Percentiles rank a stretch among this genome's conserved stretches.
phyloP scores from a whole-genome alignment of 106 monocot species.

The Alisma plantagoaquatica region DNA sequence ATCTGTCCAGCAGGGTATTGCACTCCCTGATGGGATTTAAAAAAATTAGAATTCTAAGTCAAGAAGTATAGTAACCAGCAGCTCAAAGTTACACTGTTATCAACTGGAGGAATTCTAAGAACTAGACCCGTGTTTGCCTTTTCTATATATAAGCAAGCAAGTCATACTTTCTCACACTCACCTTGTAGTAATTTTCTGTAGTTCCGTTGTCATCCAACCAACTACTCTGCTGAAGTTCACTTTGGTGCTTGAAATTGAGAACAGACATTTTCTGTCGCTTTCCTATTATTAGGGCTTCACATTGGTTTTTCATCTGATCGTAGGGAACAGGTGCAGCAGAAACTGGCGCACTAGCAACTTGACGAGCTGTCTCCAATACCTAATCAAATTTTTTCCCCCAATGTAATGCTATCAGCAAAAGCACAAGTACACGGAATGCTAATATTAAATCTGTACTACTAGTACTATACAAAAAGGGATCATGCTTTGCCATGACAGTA shows the following conservation, averaged over 20 bases:
- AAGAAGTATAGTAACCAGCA: too few relatives aligned
- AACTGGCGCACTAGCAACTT: slow-evolving; percentile 40
- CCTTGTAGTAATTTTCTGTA: neutral
- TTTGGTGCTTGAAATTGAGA: slow-evolving; percentile 55
- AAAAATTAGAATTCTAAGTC: too few relatives aligned
- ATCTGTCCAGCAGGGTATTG: slow-evolving; percentile 10
- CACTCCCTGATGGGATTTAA: too few relatives aligned
- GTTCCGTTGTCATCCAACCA: neutral
- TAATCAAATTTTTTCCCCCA: slow-evolving; percentile 15
- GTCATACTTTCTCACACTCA: slow-evolving; percentile 9
- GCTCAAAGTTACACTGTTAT: too few relatives aligned
- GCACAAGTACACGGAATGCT: too few relatives aligned
- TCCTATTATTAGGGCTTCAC: slow-evolving; percentile 81
- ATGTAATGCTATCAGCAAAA: too few relatives aligned
- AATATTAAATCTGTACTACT: too few relatives aligned
- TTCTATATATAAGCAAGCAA: too few relatives aligned
- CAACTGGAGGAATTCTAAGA: too few relatives aligned
- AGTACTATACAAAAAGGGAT: too few relatives aligned
- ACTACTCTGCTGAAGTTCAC: slow-evolving; percentile 9
- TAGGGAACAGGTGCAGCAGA: slow-evolving; percentile 56
- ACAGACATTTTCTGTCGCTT: slow-evolving; percentile 97
- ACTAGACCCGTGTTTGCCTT: too few relatives aligned
- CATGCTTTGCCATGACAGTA: too few relatives aligned
- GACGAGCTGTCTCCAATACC: slow-evolving; percentile 74
- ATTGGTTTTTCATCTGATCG: slow-evolving; percentile 88